Percentiles rank a stretch among this genome's conserved stretches.
Evolutionary conservation across 768 basidiomycete genomes (phyloP).

Genomic region (Coprinopsis cinerea): DNA sequence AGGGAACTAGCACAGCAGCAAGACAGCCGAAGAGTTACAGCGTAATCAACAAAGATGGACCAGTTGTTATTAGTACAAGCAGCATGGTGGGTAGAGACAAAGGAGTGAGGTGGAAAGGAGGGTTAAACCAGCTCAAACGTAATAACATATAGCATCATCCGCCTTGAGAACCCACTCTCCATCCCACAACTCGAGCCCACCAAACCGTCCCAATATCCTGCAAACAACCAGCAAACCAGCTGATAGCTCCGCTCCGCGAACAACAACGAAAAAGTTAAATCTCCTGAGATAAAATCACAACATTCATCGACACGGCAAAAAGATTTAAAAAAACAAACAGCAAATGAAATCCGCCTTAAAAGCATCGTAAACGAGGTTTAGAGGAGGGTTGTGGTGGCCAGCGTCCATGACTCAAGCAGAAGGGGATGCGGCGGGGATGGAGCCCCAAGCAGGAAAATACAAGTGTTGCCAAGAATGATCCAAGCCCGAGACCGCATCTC

Average conservation of each 20-base stretch:
- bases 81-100: background rate
- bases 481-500: background rate
- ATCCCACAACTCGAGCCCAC: background rate
- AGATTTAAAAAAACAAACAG: background rate
- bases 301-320: background rate
- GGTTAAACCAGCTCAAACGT: conserved; percentile 1
- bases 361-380: background rate
- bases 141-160: background rate
- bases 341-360: background rate
- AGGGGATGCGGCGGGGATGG: background rate
- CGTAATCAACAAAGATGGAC: background rate
- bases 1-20: background rate
- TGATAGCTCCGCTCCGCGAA: background rate
- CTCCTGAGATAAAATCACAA: background rate
- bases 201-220: background rate
- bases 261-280: background rate
- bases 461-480: background rate
- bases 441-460: background rate
- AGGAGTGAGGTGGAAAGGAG: background rate
- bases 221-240: background rate
- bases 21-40: background rate
- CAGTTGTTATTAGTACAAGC: background rate
- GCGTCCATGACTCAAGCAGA: background rate
- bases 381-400: conserved; percentile 1
- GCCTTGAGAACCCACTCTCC: background rate